A percentile compares a stretch with the other conserved stretches of the same genome.
Evolutionary conservation across 2,329 filamentous ascomycete genomes (phyloP).

Genomic region (Metarhizium brunneum): DNA sequence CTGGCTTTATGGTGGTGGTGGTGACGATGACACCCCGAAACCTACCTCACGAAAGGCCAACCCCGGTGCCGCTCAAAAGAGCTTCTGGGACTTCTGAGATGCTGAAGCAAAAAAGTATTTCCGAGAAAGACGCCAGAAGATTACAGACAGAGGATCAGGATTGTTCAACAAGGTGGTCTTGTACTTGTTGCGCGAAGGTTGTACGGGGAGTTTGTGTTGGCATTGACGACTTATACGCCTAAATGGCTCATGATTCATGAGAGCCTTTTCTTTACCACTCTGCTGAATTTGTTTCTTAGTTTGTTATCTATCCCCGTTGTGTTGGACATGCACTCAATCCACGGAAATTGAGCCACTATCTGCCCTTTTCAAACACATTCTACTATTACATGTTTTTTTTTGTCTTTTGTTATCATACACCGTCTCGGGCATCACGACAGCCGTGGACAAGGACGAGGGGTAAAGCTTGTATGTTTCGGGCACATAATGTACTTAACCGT

Average conservation of each 20-base stretch:
- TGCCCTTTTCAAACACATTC: neutral
- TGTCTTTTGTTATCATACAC: neutral
- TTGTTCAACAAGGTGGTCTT: neutral
- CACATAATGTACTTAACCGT: neutral
- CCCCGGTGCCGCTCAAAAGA: constrained; percentile 7
- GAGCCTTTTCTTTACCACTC: constrained; percentile 9
- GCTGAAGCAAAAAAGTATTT: neutral
- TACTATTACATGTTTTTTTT: neutral
- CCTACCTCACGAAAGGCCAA: constrained; percentile 27
- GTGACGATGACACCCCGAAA: constrained; percentile 30
- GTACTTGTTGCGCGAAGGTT: neutral
- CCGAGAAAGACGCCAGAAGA: constrained; percentile 3
- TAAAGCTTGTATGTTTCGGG: neutral
- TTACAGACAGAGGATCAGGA: constrained; percentile 6
- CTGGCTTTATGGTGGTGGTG: constrained; percentile 50
- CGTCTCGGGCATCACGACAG: neutral
- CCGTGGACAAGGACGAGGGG: neutral
- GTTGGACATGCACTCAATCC: neutral
- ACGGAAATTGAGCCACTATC: neutral
- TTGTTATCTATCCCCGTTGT: constrained; percentile 2
- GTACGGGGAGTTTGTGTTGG: constrained; percentile 2
- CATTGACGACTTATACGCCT: constrained; percentile 19
- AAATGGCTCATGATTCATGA: constrained; percentile 26
- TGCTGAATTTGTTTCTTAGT: constrained; percentile 1
- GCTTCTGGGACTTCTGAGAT: constrained; percentile 39